Evolutionary conservation across 208 protist species (phyloP), one percentile per base, ranked within the genome.

Genomic region (Leptomonas seymouri): DNA sequence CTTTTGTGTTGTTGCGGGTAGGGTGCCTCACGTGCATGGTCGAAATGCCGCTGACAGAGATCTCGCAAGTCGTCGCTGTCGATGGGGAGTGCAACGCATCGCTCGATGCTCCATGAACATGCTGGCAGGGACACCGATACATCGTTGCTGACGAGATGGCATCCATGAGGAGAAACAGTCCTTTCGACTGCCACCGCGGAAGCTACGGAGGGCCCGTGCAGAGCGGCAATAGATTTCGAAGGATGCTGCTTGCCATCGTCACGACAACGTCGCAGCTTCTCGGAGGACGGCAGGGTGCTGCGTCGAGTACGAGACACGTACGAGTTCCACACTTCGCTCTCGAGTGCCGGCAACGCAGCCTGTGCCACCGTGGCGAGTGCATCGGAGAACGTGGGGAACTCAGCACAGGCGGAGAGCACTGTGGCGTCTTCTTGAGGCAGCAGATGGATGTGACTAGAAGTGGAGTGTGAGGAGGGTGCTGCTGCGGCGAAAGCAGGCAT

Each of bases 301-400:
- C 54, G 5, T 1, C 20, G 54, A n/a, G 36, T 28, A 21, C 14
- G 21, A 5, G 36, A 45, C 1, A 45, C 5, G 36, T 53, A 58
- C 67, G 58, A 41, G 60, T 68, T 25, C 72, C 59, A 71, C 12
- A 50, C 63, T 74, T 58, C 46, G 0, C 9, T 16, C 62, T 70
- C 71, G 1, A 77, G 49, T 14, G 16, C 49, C 34, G 71, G 71
- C 64, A 77, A 25, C 25, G 27, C 71, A 7, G 66, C 48, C 31
- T 71, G 71, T 20, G 20, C n/a, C 9, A 71, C 65, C 21, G 51
- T 41, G 25, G 81, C 77, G 0, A 78, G 23, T 1, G 76, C 77
- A 57, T 68, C 70, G 5, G 85, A 45, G 50, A 91, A 80, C 42
- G 68, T 74, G 0, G 85, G 85, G 44, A 87, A 75, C 61, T 65